Evolutionary conservation across 2,329 filamentous ascomycete genomes (phyloP).

Genomic region (Pseudopithomyces chartarum): DNA sequence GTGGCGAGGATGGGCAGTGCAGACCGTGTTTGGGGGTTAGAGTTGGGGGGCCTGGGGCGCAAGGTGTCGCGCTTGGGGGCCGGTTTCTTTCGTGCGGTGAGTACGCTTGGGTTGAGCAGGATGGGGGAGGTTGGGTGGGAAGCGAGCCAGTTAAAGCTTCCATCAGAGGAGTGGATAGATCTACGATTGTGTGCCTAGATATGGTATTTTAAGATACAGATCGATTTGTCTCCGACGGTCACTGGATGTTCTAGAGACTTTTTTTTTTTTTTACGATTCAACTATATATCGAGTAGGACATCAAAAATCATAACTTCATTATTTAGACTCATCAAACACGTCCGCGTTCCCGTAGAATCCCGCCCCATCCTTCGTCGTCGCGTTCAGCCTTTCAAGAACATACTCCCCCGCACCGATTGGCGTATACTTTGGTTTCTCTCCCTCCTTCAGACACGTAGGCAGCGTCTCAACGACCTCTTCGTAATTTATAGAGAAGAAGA

Average conservation of each 20-base stretch:
- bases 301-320: not conserved
- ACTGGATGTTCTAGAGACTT: too few species aligned
- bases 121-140: not conserved
- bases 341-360: slow-evolving; percentile 30
- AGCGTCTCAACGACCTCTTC: slow-evolving; percentile 47
- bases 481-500: slow-evolving; percentile 54
- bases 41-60: not conserved
- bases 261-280: too few species aligned
- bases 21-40: not conserved
- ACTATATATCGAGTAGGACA: too few species aligned
- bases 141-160: not conserved
- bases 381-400: slow-evolving; percentile 45
- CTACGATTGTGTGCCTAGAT: too few species aligned
- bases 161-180: too few species aligned
- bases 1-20: not conserved
- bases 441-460: slow-evolving; percentile 42
- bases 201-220: too few species aligned
- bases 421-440: slow-evolving; percentile 38
- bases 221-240: too few species aligned
- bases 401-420: slow-evolving; percentile 48
- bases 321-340: slow-evolving; percentile 7
- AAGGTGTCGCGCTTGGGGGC: not conserved
- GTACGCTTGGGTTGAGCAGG: not conserved
- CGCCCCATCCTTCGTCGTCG: slow-evolving; percentile 36
- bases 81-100: not conserved